Conservation (phyloP, 768 basidiomycete genomes). For the Boletus barrowsii region DNA sequence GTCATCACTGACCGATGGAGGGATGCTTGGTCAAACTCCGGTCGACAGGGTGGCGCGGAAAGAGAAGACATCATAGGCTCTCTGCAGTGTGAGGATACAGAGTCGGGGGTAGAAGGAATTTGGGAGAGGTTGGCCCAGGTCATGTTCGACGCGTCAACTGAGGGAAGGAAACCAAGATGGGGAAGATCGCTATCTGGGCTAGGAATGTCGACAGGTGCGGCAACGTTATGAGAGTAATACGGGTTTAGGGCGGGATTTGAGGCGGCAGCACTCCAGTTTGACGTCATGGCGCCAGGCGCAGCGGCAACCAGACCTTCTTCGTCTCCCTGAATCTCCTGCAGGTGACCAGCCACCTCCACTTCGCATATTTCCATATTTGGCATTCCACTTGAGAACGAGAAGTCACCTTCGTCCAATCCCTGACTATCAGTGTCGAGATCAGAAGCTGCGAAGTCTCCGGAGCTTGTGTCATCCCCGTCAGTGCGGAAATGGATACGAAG, state of each 20-base stretch:
- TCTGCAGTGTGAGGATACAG: constrained; percentile 34
- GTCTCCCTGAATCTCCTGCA: constrained; percentile 55
- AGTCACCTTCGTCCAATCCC: constrained; percentile 33
- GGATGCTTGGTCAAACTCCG: constrained; percentile 53
- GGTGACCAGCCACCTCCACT: constrained; percentile 55
- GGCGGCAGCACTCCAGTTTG: constrained; percentile 13
- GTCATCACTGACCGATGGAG: constrained; percentile 24
- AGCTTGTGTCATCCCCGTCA: constrained; percentile 28
- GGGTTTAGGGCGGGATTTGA: constrained; percentile 16
- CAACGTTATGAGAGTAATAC: constrained; percentile 24
- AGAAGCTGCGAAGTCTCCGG: constrained; percentile 26
- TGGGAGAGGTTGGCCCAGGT: constrained; percentile 22
- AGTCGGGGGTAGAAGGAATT: constrained; percentile 10
- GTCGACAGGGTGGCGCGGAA: constrained; percentile 69
- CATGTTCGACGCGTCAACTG: constrained; percentile 25
- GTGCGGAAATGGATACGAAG: constrained; percentile 63
- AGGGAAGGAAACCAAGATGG: constrained; percentile 18
- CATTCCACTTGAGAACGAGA: constrained; percentile 29
- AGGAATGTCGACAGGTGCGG: constrained; percentile 15
- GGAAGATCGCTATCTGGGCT: constrained; percentile 19
- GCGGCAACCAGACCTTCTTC: constrained; percentile 54
- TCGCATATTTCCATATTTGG: constrained; percentile 56
- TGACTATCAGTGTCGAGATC: constrained; percentile 34
- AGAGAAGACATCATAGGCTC: constrained; percentile 41
- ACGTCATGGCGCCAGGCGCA: constrained; percentile 16